phyloP scores from a whole-genome alignment of 495 filamentous ascomycete species.

The Aspergillus nanangensis region DNA sequence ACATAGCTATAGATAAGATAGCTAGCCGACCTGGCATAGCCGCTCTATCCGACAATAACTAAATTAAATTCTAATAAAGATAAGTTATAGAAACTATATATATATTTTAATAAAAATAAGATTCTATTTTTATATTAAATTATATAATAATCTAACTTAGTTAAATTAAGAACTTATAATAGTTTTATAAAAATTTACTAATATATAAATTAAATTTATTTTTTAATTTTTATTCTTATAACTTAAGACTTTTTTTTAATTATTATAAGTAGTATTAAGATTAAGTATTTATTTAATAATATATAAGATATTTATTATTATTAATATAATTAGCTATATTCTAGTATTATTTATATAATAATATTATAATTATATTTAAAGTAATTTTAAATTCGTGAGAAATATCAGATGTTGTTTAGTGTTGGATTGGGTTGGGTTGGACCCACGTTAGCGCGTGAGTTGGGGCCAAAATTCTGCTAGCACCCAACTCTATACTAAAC shows the following conservation, averaged over 20 bases:
- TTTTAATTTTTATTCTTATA: neutral
- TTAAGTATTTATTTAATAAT: slow-evolving; percentile 2
- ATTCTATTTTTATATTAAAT: slow-evolving; percentile 1
- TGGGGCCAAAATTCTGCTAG: too few relatives aligned
- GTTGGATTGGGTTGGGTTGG: too few relatives aligned
- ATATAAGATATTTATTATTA: neutral
- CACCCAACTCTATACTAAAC: too few relatives aligned
- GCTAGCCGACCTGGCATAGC: too few relatives aligned
- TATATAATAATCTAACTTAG: neutral
- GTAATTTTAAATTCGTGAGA: neutral
- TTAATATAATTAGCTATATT: slow-evolving; percentile 3
- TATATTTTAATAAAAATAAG: neutral
- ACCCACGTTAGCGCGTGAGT: too few relatives aligned
- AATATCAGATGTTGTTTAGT: too few relatives aligned
- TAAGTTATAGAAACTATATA: neutral
- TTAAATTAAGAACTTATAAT: neutral
- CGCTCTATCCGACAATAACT: neutral
- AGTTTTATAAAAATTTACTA: too few relatives aligned
- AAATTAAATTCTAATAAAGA: neutral
- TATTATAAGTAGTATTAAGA: neutral
- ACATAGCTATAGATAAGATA: too few relatives aligned
- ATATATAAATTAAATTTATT: neutral
- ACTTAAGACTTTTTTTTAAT: slow-evolving; percentile 1
- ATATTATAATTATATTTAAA: neutral
- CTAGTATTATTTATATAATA: neutral